phyloP scores from a whole-genome alignment of 129 eudicot genomes.

The Silybum marianum region DNA sequence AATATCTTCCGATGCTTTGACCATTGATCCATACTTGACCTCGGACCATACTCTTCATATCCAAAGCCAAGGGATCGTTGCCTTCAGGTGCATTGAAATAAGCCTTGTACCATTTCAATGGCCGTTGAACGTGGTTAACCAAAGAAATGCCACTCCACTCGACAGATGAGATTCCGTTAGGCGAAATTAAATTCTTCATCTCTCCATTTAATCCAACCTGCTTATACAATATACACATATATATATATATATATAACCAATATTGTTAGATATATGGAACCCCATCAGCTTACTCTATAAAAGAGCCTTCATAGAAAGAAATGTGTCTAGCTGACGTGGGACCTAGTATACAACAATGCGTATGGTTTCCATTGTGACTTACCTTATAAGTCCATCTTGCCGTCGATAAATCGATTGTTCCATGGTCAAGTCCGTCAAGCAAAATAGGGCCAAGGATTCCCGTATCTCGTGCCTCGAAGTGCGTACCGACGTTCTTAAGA shows the following conservation, averaged over 20 bases:
- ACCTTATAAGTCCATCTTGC: conserved; percentile 88
- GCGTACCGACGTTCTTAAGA: conserved; percentile 74
- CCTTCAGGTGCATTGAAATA: conserved; percentile 82
- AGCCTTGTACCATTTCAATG: conserved; percentile 90
- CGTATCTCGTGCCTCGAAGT: conserved; percentile 70
- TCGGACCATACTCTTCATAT: conserved; percentile 77
- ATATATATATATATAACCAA: too few species aligned
- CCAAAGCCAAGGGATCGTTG: conserved; percentile 73
- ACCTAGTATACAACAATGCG: not conserved
- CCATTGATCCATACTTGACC: conserved; percentile 95
- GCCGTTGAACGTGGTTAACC: conserved; percentile 50
- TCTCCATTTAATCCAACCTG: conserved; percentile 90
- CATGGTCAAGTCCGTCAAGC: conserved; percentile 67
- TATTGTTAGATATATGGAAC: not conserved
- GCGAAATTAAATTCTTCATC: conserved; percentile 58
- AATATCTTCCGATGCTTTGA: conserved; percentile 87
- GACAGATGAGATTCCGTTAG: conserved; percentile 50
- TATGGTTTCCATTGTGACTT: conserved; percentile 5
- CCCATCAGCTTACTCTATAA: not conserved
- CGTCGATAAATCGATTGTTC: conserved; percentile 59
- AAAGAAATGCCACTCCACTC: conserved; percentile 63
- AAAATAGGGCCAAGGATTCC: conserved; percentile 76
- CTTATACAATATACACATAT: not conserved
- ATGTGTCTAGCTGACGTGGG: not conserved
- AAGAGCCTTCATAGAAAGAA: not conserved